A percentile compares a stretch with the other conserved stretches of the same genome.
Conservation (phyloP, 2,329 filamentous ascomycete species). For the Monosporascus cannonballus region DNA sequence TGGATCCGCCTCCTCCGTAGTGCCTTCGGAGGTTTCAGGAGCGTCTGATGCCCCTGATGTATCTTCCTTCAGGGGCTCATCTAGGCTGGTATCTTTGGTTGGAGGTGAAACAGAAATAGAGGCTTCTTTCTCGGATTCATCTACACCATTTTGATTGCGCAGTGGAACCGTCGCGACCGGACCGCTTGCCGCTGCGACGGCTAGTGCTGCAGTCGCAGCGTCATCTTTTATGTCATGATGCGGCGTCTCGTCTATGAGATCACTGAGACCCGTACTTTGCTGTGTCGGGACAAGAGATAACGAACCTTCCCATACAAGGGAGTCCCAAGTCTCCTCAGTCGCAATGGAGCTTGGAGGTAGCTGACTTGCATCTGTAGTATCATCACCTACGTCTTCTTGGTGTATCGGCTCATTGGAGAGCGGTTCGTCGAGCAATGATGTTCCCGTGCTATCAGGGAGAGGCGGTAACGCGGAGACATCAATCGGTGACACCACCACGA, state of each 20-base stretch:
- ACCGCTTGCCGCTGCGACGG: conserved; percentile 1
- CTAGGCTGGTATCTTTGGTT: neutral
- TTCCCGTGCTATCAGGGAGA: conserved; percentile 8
- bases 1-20: neutral
- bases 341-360: conserved; percentile 10
- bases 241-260: conserved; percentile 2
- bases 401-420: neutral
- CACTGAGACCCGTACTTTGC: conserved; percentile 1
- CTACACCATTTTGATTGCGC: neutral
- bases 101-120: neutral
- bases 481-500: conserved; percentile 1
- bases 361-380: conserved; percentile 13
- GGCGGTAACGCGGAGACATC: conserved; percentile 7
- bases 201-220: conserved; percentile 2
- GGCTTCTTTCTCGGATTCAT: neutral
- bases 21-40: neutral
- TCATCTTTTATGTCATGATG: conserved; percentile 2
- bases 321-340: conserved; percentile 3
- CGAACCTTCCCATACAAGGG: conserved; percentile 7
- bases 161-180: neutral
- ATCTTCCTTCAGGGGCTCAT: neutral
- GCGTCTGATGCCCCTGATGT: neutral
- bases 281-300: conserved; percentile 8
- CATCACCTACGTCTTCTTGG: neutral
- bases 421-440: conserved; percentile 1